Evolutionary conservation across 176 grass and related monocot genomes (phyloP).

Genomic region (Tillandsia fasciculata): DNA sequence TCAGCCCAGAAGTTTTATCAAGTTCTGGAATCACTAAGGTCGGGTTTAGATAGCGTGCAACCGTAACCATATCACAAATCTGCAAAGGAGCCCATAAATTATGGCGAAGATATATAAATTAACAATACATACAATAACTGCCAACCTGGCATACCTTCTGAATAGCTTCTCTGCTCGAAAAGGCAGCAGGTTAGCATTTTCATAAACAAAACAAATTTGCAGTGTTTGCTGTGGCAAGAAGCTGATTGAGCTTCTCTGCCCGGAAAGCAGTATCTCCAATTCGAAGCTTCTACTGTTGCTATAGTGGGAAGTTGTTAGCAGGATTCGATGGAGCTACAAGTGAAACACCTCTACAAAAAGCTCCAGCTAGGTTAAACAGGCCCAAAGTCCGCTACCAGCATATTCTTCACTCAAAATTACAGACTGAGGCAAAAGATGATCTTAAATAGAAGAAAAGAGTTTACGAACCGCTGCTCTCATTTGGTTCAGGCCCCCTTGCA

Average conservation of each 20-base stretch:
- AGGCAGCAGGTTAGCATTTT: background rate
- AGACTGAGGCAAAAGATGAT: background rate
- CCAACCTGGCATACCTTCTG: too few relatives aligned
- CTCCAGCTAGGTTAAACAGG: too few relatives aligned
- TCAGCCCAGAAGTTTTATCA: constrained; percentile 99
- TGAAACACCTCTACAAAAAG: too few relatives aligned
- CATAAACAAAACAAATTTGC: too few relatives aligned
- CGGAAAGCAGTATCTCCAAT: too few relatives aligned
- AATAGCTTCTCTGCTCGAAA: too few relatives aligned
- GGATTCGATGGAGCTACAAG: too few relatives aligned
- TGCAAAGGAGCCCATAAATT: constrained; percentile 26
- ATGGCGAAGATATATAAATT: constrained; percentile 5
- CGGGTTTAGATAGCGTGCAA: constrained; percentile 85
- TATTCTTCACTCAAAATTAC: background rate
- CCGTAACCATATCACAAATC: constrained; percentile 95
- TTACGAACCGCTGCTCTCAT: constrained; percentile 81
- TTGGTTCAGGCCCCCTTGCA: constrained; percentile 97
- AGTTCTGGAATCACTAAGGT: constrained; percentile 93
- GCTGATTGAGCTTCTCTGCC: too few relatives aligned
- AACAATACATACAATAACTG: background rate
- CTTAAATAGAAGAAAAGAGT: constrained; percentile 8
- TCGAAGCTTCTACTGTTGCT: too few relatives aligned
- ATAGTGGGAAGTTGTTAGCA: too few relatives aligned
- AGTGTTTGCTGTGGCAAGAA: too few relatives aligned
- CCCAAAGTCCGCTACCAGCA: background rate